Conservation (phyloP, 805 yeast genomes). For the Wickerhamomyces rabaulensis region DNA sequence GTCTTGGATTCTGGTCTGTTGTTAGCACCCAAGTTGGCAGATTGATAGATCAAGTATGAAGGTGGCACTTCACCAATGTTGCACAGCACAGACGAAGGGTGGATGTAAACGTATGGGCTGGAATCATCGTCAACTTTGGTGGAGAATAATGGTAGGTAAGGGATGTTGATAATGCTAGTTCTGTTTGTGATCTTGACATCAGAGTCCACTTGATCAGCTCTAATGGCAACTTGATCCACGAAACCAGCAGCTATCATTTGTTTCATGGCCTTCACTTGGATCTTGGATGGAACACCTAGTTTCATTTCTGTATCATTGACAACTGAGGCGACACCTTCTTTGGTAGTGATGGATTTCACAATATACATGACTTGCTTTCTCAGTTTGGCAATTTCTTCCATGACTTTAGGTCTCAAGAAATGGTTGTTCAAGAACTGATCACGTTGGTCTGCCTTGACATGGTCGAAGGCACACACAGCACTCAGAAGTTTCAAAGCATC, state of each 20-base stretch:
- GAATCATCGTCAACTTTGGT: conserved; percentile 29
- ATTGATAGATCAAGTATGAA: conserved; percentile 66
- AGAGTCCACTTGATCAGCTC: conserved; percentile 69
- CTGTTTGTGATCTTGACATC: conserved; percentile 58
- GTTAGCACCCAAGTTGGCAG: conserved; percentile 53
- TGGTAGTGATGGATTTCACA: conserved; percentile 59
- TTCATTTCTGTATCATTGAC: conserved; percentile 40
- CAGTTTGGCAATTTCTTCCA: conserved; percentile 81
- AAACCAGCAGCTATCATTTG: conserved; percentile 94
- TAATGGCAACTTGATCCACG: conserved; percentile 81
- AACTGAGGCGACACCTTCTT: conserved; percentile 51
- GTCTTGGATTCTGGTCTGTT: conserved; percentile 35
- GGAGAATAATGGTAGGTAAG: conserved; percentile 53
- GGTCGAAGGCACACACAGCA: conserved; percentile 85
- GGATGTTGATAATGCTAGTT: conserved; percentile 52
- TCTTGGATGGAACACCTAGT: conserved; percentile 60
- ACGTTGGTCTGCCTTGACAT: conserved; percentile 46
- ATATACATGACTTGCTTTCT: conserved; percentile 75
- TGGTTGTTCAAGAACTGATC: conserved; percentile 48
- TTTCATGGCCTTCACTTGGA: conserved; percentile 72
- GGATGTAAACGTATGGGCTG: conserved; percentile 66
- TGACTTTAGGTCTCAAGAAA: conserved; percentile 69
- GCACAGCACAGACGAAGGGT: conserved; percentile 66
- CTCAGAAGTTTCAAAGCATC: conserved; percentile 74
- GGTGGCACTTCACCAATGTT: conserved; percentile 70